phyloP scores from a whole-genome alignment of 2,329 filamentous ascomycete species.

The Hirsutella thompsonii region DNA sequence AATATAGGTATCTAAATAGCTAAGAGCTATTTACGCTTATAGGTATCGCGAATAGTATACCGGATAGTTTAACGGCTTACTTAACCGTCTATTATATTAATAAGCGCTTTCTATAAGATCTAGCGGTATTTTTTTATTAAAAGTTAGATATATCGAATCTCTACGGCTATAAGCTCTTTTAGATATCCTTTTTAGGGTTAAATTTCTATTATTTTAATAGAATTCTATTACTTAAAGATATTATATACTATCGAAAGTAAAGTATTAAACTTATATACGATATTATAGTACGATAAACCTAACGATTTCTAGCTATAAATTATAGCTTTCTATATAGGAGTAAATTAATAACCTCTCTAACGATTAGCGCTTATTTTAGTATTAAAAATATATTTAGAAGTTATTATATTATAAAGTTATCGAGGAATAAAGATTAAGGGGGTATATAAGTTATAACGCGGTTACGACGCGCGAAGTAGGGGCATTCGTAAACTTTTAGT shows the following conservation, averaged over 20 bases:
- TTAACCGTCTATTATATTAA: not conserved
- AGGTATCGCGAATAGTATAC: not conserved
- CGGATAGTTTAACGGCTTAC: not conserved
- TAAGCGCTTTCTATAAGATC: not conserved
- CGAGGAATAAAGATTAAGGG: too few species aligned
- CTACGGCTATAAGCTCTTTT: not conserved
- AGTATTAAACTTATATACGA: too few species aligned
- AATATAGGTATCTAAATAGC: not conserved
- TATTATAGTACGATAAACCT: too few species aligned
- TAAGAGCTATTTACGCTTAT: not conserved
- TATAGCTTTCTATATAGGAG: not conserved
- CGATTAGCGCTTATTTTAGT: not conserved
- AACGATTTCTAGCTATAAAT: too few species aligned
- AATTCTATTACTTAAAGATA: too few species aligned
- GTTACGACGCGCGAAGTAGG: too few species aligned
- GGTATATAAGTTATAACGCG: too few species aligned
- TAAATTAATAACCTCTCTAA: not conserved
- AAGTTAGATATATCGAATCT: not conserved
- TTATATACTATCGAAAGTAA: too few species aligned
- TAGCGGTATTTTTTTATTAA: not conserved
- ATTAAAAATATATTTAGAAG: too few species aligned
- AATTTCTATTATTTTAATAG: not conserved
- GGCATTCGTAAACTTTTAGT: too few species aligned
- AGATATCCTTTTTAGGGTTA: not conserved
- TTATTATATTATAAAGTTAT: too few species aligned